Evolutionary conservation across 2,329 filamentous ascomycete genomes (phyloP).

Genomic region (Zymoseptoria ardabiliae): DNA sequence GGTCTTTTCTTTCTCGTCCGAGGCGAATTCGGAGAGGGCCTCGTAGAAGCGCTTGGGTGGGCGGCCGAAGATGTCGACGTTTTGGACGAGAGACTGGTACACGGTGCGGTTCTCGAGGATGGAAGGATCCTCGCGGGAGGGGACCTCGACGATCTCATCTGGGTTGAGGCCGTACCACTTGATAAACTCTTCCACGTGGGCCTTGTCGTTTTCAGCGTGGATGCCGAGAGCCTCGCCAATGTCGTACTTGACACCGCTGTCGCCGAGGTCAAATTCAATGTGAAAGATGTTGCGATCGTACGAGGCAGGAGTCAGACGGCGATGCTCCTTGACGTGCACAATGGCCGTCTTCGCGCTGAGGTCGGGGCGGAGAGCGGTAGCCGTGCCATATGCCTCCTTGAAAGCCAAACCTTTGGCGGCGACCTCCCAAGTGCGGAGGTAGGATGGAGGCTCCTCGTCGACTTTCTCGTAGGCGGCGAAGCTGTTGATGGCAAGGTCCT

Average conservation of each 20-base stretch:
- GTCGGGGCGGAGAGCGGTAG: constrained; percentile 71
- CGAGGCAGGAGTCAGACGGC: constrained; percentile 74
- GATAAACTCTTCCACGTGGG: constrained; percentile 77
- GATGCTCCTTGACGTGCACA: constrained; percentile 90
- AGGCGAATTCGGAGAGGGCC: constrained; percentile 75
- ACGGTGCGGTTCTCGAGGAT: constrained; percentile 82
- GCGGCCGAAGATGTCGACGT: constrained; percentile 92
- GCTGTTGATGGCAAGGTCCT: constrained; percentile 67
- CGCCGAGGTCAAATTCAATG: constrained; percentile 93
- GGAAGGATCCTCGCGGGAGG: constrained; percentile 67
- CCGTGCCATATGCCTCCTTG: constrained; percentile 85
- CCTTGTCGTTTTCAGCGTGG: constrained; percentile 84
- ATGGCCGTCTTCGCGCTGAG: constrained; percentile 77
- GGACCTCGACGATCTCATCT: constrained; percentile 82
- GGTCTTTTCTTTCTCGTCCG: constrained; percentile 73
- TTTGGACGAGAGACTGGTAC: constrained; percentile 84
- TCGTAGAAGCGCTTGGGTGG: constrained; percentile 99
- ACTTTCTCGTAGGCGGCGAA: constrained; percentile 74
- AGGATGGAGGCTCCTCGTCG: constrained; percentile 58
- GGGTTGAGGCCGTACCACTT: constrained; percentile 77
- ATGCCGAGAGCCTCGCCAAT: constrained; percentile 96
- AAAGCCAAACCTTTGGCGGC: constrained; percentile 84
- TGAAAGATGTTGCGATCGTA: constrained; percentile 99
- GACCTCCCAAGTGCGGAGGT: constrained; percentile 70
- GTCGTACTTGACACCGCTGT: constrained; percentile 87